phyloP scores from a whole-genome alignment of 1,284 basidiomycete species.

The Athelia sp. region DNA sequence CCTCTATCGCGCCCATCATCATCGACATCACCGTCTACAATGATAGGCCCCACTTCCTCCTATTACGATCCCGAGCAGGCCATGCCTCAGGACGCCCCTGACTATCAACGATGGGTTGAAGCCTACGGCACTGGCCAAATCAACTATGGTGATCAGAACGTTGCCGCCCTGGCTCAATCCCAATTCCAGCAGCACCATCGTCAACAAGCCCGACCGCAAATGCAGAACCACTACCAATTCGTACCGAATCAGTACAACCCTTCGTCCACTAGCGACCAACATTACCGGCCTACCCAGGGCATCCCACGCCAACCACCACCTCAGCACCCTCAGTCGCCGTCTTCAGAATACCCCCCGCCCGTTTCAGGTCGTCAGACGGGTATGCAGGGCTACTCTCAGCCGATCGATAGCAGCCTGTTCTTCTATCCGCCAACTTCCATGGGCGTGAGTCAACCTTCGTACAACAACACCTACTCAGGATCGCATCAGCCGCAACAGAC shows the following conservation, averaged over 20 bases:
- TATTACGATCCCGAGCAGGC: conserved; percentile 6
- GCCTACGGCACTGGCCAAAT: conserved; percentile 1
- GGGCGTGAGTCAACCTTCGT: background rate
- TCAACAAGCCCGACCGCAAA: background rate
- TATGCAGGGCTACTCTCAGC: background rate
- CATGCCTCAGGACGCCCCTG: background rate
- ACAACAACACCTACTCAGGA: background rate
- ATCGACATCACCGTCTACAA: background rate
- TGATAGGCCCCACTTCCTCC: conserved; percentile 1
- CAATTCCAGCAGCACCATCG: background rate
- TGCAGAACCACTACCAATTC: conserved; percentile 3
- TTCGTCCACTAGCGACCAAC: background rate
- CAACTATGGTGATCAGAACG: background rate
- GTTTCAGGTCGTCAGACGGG: background rate
- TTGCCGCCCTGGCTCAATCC: background rate
- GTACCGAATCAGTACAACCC: background rate
- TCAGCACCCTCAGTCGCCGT: background rate
- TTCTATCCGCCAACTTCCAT: background rate
- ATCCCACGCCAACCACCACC: too few relatives aligned
- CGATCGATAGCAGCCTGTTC: background rate
- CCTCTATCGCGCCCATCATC: background rate
- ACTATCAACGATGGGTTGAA: conserved; percentile 6
- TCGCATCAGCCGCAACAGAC: background rate
- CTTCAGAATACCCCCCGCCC: background rate
- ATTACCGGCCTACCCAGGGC: background rate